Base-by-base conservation (phyloP, 768 basidiomycete genomes). In the Macrolepiota fuliginosa region DNA sequence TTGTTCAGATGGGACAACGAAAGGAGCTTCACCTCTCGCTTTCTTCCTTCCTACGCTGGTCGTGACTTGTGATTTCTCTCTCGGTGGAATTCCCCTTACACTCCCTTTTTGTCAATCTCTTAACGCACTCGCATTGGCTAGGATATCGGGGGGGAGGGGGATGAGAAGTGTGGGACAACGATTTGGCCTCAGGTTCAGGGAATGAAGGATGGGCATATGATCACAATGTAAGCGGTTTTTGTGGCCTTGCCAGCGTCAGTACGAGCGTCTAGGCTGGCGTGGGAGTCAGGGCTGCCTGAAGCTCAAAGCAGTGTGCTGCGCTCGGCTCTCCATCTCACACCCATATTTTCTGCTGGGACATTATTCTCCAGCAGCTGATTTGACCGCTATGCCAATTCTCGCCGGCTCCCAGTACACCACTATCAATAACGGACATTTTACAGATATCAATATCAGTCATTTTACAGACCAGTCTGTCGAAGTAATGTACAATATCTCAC, bases 161-260 rank as follows among this genome's bases (percentile, higher is more conserved):
- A 32, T n/a, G n/a, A 36, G 19, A 32, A 54, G n/a, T 74, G 74
- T 56, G 72, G 72, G 22, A 19, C 50, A 11, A 36, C 63, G 7
- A 65, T 70, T 19, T 68, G 66, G 68, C 70, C 29, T 11, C 32
- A 36, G 10, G 62, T 71, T 24, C 62, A 66, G 37, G 54, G 64
- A 42, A 63, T 62, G 54, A 64, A 57, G n/a, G 68, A 66, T 22
- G 62, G 54, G n/a, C 68, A 68, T 57, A 61, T 63, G 50, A 63
- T 68, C 12, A 66, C 69, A 7, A 51, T 75, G 74, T 74, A 40
- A 64, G 71, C 67, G 1, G 5, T 13, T 12, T 1, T 9, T 17
- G 42, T 2, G 15, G 19, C 7, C 3, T 32, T 7, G 7, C 29
- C 29, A 32, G n/a, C n/a, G n/a, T n/a, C n/a, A n/a, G n/a, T n/a